Conservation (phyloP, 257 asterid species). For the Solanum sitiens region DNA sequence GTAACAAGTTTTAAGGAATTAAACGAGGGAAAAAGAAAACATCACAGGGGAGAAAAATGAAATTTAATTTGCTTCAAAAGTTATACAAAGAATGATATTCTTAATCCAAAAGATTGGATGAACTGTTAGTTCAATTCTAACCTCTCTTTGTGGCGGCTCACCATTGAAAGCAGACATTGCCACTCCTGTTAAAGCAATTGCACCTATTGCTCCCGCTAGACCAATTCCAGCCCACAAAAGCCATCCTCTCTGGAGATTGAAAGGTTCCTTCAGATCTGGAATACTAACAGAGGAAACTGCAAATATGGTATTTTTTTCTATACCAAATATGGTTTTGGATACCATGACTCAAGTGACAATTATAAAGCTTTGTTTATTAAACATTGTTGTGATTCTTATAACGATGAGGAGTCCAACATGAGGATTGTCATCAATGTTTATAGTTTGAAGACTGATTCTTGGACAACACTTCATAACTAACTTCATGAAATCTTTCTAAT, state of each 20-base stretch:
- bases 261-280: constrained; percentile 80
- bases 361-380: no score
- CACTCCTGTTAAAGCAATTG: constrained; percentile 71
- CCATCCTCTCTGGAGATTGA: constrained; percentile 85
- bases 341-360: no score
- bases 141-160: constrained; percentile 86
- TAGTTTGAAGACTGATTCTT: neutral
- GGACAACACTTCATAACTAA: neutral
- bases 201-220: constrained; percentile 70
- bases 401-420: neutral
- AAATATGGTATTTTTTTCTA: no score
- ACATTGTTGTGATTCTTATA: no score
- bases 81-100: neutral
- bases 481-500: no score
- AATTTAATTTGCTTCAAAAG: neutral
- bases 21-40: neutral
- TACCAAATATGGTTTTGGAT: no score
- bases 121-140: constrained; percentile 20
- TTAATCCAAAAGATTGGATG: neutral
- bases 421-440: no score
- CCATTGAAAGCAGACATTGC: constrained; percentile 59
- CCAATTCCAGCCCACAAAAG: constrained; percentile 90
- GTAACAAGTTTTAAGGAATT: constrained; percentile 3
- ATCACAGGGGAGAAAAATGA: neutral
- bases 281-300: neutral